Conservation (phyloP, 768 basidiomycete species). For the Mycena amicta region DNA sequence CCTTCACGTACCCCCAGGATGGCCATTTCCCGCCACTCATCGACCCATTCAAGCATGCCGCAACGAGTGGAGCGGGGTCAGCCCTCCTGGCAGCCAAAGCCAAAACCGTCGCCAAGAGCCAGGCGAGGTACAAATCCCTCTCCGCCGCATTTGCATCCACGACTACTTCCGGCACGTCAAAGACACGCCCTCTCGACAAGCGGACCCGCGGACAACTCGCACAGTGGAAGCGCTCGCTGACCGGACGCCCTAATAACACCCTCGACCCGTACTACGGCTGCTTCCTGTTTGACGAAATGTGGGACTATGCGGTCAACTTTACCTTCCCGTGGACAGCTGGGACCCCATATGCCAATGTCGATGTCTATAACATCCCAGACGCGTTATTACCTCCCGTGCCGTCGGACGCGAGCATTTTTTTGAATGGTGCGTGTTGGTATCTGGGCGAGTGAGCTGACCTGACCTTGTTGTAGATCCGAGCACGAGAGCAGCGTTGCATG, state of each 20-base stretch:
- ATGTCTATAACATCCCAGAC: conserved; percentile 55
- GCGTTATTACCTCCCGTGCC: conserved; percentile 55
- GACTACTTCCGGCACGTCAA: not conserved
- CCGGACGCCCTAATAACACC: conserved; percentile 50
- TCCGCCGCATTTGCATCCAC: not conserved
- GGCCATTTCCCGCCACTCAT: conserved; percentile 48
- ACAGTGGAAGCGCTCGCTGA: conserved; percentile 49
- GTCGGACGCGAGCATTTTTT: conserved; percentile 38
- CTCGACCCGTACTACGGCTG: conserved; percentile 66
- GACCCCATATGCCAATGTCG: conserved; percentile 17
- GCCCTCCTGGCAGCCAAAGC: conserved; percentile 8
- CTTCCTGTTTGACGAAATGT: conserved; percentile 59
- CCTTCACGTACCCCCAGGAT: conserved; percentile 68
- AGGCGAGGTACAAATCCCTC: not conserved
- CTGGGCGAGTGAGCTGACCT: no score
- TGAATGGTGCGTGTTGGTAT: conserved; percentile 51
- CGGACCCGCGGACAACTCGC: not conserved
- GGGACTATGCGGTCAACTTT: conserved; percentile 73
- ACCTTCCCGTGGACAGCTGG: conserved; percentile 57
- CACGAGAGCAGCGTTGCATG: conserved; percentile 63
- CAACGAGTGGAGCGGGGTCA: conserved; percentile 6
- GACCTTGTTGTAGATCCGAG: conserved; percentile 37
- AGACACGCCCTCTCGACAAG: not conserved
- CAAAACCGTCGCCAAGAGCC: not conserved
- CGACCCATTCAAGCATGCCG: conserved; percentile 14